Evolutionary conservation across 148 eudicot genomes (phyloP).

Genomic region (Persicaria tinctoria): DNA sequence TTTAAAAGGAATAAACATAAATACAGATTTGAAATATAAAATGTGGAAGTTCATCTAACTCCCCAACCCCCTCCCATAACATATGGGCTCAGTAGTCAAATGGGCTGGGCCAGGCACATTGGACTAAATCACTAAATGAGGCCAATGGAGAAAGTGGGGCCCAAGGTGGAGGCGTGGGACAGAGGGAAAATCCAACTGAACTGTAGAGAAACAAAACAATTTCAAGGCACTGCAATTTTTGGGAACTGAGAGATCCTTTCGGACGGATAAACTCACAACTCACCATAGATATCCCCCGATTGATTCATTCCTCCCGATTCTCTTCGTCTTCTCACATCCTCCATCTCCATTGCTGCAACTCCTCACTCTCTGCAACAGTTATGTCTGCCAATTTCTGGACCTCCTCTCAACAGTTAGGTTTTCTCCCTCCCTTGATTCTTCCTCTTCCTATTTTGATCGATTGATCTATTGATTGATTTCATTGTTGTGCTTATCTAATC

Average conservation of each 20-base stretch:
- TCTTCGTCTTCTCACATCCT: background rate
- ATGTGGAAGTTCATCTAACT: no score
- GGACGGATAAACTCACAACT: constrained; percentile 6
- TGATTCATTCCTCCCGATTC: constrained; percentile 6
- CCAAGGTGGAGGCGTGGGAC: background rate
- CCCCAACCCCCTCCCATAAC: no score
- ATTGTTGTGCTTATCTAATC: background rate
- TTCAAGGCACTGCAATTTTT: background rate
- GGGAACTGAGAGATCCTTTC: constrained; percentile 2
- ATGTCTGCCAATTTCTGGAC: constrained; percentile 99
- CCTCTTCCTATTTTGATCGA: background rate
- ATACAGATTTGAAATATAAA: no score
- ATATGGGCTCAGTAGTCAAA: no score
- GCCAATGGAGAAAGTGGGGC: constrained; percentile 1
- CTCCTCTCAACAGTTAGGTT: constrained; percentile 72
- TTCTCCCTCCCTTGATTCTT: background rate
- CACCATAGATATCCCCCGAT: background rate
- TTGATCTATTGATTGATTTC: background rate
- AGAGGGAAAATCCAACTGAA: background rate
- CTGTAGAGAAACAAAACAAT: background rate
- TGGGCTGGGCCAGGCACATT: background rate
- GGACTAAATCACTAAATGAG: background rate
- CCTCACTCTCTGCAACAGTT: background rate
- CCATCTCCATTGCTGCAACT: background rate
- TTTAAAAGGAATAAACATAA: no score